phyloP scores from a whole-genome alignment of 163 green algal genomes.

The Smithsoniella earleae region DNA sequence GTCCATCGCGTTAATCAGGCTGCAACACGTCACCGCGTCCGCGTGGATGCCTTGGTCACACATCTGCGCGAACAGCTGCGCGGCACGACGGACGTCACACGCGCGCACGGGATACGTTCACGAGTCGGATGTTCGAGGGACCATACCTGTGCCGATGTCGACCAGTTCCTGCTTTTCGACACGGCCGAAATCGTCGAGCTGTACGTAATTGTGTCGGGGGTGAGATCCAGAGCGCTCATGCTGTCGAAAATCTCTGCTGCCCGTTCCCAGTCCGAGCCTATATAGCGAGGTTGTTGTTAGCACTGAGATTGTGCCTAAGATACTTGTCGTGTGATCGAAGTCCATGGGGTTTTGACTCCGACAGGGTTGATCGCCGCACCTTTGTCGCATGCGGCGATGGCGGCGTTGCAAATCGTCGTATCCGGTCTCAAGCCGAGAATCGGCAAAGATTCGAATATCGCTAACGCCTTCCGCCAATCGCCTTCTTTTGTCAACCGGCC shows the following conservation, averaged over 20 bases:
- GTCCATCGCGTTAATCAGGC: slow-evolving; percentile 77
- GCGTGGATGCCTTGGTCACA: slow-evolving; percentile 54
- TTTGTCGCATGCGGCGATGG: slow-evolving; percentile 78
- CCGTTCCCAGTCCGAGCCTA: slow-evolving; percentile 18
- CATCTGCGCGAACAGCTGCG: slow-evolving; percentile 62
- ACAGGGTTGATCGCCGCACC: too few species aligned
- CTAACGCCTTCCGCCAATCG: slow-evolving; percentile 61
- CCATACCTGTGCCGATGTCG: slow-evolving; percentile 37
- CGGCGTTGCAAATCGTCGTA: slow-evolving; percentile 80
- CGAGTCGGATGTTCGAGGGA: background rate
- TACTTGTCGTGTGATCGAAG: background rate
- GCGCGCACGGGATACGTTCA: background rate
- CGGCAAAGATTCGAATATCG: slow-evolving; percentile 57
- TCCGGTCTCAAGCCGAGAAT: slow-evolving; percentile 60
- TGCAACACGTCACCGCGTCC: slow-evolving; percentile 82
- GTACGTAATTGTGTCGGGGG: slow-evolving; percentile 78
- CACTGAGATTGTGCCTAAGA: background rate
- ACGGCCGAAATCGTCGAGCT: slow-evolving; percentile 66
- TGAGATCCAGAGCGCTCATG: slow-evolving; percentile 53
- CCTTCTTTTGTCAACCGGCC: slow-evolving; percentile 69
- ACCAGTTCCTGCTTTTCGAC: slow-evolving; percentile 73
- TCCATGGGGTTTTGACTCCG: background rate
- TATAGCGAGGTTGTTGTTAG: background rate
- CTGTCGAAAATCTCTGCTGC: slow-evolving; percentile 51
- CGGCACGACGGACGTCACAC: background rate